Percentiles rank a stretch among this genome's conserved stretches.
phyloP scores from a whole-genome alignment of 2,329 filamentous ascomycete species.

The Monilinia laxa region DNA sequence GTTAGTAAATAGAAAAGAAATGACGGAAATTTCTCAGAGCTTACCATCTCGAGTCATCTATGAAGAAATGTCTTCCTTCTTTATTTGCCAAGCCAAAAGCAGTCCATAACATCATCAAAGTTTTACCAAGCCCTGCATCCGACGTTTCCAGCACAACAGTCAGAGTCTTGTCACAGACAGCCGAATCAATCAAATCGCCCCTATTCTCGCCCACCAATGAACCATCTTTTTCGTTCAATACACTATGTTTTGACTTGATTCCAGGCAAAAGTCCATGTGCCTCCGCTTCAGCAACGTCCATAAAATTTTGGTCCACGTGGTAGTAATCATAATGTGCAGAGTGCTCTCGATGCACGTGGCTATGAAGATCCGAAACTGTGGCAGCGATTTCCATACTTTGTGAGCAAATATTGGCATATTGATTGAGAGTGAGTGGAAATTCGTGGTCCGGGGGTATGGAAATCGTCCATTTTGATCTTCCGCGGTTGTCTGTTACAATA shows the following conservation, averaged over 20 bases:
- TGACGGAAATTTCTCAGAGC: conserved; percentile 22
- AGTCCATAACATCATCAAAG: conserved; percentile 78
- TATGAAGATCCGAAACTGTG: conserved; percentile 54
- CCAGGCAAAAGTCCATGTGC: conserved; percentile 56
- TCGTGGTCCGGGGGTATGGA: conserved; percentile 66
- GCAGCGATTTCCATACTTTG: conserved; percentile 65
- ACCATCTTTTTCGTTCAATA: conserved; percentile 37
- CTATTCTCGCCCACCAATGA: conserved; percentile 51
- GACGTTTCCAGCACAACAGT: conserved; percentile 74
- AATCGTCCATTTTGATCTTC: conserved; percentile 73
- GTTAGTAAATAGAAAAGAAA: conserved; percentile 25
- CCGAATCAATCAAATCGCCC: conserved; percentile 47
- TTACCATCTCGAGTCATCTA: conserved; percentile 77
- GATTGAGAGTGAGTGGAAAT: conserved; percentile 65
- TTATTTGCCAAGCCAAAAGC: conserved; percentile 76
- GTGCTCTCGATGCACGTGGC: conserved; percentile 46
- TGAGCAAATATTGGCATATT: conserved; percentile 69
- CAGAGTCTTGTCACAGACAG: conserved; percentile 67
- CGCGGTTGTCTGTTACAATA: conserved; percentile 63
- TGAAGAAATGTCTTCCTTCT: conserved; percentile 75
- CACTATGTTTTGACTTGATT: conserved; percentile 40
- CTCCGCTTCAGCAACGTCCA: conserved; percentile 74
- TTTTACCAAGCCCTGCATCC: conserved; percentile 74
- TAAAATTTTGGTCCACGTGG: conserved; percentile 63
- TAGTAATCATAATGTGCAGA: conserved; percentile 55